Conservation (phyloP, 1,284 basidiomycete genomes). For the Ustilago bromivora region DNA sequence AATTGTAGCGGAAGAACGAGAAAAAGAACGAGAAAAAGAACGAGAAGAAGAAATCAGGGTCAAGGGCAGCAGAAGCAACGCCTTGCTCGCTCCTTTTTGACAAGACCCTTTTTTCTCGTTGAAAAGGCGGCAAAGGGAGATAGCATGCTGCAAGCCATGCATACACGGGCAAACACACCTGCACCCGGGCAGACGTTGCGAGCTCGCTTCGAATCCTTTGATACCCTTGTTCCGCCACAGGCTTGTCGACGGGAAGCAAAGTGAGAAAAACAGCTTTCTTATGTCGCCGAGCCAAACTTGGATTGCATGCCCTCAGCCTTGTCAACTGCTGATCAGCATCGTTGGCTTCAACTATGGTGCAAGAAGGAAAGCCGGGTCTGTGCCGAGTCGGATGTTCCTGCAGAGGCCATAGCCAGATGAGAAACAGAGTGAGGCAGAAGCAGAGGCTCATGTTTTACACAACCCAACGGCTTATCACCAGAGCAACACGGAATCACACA, state of each 20-base stretch:
- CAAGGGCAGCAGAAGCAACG: background rate
- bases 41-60: background rate
- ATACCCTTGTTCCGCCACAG: slow-evolving; percentile 1
- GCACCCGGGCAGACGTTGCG: background rate
- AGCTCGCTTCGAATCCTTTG: background rate
- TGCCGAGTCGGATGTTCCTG: background rate
- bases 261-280: background rate
- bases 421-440: background rate
- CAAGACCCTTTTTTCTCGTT: background rate
- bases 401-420: background rate
- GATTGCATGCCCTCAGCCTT: background rate
- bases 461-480: background rate
- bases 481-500: background rate
- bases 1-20: background rate
- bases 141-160: slow-evolving; percentile 1
- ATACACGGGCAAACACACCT: background rate
- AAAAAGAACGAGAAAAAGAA: too few relatives aligned
- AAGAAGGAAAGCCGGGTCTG: background rate
- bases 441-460: background rate
- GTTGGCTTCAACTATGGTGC: background rate
- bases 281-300: slow-evolving; percentile 4
- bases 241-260: too few relatives aligned
- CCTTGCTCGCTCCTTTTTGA: background rate
- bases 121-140: too few relatives aligned
- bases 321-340: background rate